Evolutionary conservation across 345 rosid species (phyloP).

Genomic region (Melastoma malabathricum): DNA sequence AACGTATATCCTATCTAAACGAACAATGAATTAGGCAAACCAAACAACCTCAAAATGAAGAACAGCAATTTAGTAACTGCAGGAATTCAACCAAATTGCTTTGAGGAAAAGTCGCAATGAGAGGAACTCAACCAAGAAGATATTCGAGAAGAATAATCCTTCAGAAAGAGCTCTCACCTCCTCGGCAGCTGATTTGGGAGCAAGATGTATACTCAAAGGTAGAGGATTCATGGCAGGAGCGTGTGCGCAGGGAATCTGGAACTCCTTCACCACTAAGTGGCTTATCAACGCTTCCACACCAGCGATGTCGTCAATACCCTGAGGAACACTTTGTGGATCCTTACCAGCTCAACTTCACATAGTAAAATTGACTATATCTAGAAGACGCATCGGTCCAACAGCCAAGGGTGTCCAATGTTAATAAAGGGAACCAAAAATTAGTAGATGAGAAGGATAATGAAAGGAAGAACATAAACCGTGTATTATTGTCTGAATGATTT

Average conservation of each 20-base stretch:
- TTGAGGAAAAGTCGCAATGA: too few species aligned
- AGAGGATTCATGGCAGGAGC: conserved; percentile 47
- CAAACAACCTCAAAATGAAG: too few species aligned
- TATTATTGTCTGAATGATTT: too few species aligned
- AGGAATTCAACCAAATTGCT: too few species aligned
- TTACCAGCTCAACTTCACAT: background rate
- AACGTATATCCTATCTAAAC: conserved; percentile 45
- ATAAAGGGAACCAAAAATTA: too few species aligned
- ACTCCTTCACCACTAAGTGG: conserved; percentile 51
- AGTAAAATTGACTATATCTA: too few species aligned
- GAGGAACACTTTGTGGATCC: background rate
- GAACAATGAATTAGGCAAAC: background rate
- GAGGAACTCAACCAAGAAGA: background rate
- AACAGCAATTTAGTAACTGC: too few species aligned
- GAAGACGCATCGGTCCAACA: too few species aligned
- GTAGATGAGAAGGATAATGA: too few species aligned
- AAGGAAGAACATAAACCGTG: too few species aligned
- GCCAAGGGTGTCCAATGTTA: too few species aligned
- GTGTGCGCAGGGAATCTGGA: conserved; percentile 59
- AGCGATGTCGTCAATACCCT: conserved; percentile 55
- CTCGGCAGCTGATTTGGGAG: conserved; percentile 63
- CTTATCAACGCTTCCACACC: conserved; percentile 66
- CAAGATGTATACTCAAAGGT: conserved; percentile 23
- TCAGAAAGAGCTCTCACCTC: conserved; percentile 29
- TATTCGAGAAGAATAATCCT: background rate